Percentiles rank a stretch among this genome's conserved stretches.
Evolutionary conservation across 495 filamentous ascomycete species (phyloP).

Genomic region (Filosporella fistucella): DNA sequence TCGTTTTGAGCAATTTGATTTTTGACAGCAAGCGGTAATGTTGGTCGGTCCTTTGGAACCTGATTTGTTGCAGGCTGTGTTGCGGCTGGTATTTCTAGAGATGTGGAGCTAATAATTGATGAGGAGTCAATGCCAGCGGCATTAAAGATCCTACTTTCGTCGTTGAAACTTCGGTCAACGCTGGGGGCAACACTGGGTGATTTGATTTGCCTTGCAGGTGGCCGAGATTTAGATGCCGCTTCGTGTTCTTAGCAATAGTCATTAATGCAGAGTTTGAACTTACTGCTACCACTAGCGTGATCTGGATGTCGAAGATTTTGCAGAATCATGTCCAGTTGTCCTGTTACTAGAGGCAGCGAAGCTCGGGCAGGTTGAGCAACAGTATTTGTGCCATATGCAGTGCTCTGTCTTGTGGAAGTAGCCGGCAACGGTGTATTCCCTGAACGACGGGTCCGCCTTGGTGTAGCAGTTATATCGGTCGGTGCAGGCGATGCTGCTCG

Average conservation of each 20-base stretch:
- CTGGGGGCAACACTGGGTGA: too few relatives aligned
- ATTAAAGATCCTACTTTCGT: constrained; percentile 31
- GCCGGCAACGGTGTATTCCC: constrained; percentile 12
- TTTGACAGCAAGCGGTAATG: too few relatives aligned
- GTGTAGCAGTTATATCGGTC: constrained; percentile 9
- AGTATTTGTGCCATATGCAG: constrained; percentile 22
- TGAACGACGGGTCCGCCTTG: constrained; percentile 3
- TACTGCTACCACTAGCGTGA: too few relatives aligned
- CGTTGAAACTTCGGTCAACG: constrained; percentile 19
- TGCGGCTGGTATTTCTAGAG: neutral
- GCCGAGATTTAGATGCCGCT: too few relatives aligned
- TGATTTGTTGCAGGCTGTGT: too few relatives aligned
- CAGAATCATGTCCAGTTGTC: constrained; percentile 8
- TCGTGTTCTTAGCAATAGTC: too few relatives aligned
- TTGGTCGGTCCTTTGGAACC: neutral
- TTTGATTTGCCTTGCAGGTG: too few relatives aligned
- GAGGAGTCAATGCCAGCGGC: constrained; percentile 22
- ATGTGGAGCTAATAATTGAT: neutral
- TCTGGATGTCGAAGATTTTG: constrained; percentile 8
- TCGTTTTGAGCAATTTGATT: too few relatives aligned
- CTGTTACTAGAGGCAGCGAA: neutral
- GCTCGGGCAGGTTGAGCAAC: neutral
- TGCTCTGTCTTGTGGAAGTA: constrained; percentile 10
- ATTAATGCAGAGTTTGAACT: too few relatives aligned
- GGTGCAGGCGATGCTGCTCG: constrained; percentile 12